Evolutionary conservation across 257 asterid species (phyloP), one percentile per base, ranked within the genome.

Genomic region (Paraleonurus japonicus): DNA sequence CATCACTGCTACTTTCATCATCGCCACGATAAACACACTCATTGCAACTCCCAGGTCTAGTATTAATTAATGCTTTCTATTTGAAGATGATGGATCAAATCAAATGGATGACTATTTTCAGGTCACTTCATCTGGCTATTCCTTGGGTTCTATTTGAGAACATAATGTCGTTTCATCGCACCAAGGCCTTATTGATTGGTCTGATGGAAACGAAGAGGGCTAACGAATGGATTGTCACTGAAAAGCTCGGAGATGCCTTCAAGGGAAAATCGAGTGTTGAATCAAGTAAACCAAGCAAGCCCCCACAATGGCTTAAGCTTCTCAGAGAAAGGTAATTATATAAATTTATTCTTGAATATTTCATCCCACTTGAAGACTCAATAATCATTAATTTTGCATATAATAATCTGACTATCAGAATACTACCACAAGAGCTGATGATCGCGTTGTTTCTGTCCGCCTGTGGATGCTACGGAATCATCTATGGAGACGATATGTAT

Each of bases 121-220:
- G 51, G 79, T 90, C 96, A 1, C 12, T 88, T 39, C 87, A 86
- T 76, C 70, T 90, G 75, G 77, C 87, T 69, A 66, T 86, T 32
- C 89, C 86, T 37, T 90, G 97, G 97, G 86, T 88, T 45, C 89
- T 90, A 3, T 90, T 90, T 20, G 97, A 90, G 82, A 90, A 88
- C 76, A 81, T 85, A 54, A 88, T 88, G 97, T 79, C 94, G 4
- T 81, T 88, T 47, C 97, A 90, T 67, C 82, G 94, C 22, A 85
- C 87, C 5, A 90, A 90, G 75, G 96, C 85, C 13, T 72, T 85
- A 5, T 30, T 90, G 67, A 80, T 84, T 17, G 96, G 97, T 5
- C 75, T 90, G 69, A 54, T 87, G 19, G 92, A 85, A 74, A 76
- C 85, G 1, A 80, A 84, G 73, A 73, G 90, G 65, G 89, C 82